phyloP scores from a whole-genome alignment of 1,139 yeast genomes.

The Saccharomyces hybrid region DNA sequence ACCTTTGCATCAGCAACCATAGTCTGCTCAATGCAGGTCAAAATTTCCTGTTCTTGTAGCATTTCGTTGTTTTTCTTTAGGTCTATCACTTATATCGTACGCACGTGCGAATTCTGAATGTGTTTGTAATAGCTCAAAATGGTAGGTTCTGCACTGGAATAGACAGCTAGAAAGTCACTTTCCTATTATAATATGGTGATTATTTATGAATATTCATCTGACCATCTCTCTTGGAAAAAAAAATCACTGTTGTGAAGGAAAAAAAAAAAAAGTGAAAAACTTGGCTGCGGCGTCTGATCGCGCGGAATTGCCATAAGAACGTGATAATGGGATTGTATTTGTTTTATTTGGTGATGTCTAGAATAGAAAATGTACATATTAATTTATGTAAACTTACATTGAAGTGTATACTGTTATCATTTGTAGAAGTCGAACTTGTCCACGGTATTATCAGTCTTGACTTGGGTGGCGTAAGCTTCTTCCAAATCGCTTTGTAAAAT shows the following conservation, averaged over 20 bases:
- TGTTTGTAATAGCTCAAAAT: neutral
- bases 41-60: conserved; percentile 60
- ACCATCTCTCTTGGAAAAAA: neutral
- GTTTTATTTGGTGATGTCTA: neutral
- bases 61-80: conserved; percentile 9
- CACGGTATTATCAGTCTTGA: conserved; percentile 88
- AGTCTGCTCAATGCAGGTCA: conserved; percentile 73
- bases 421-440: conserved; percentile 97
- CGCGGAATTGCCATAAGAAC: neutral
- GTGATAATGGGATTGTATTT: neutral
- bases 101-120: neutral
- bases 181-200: neutral
- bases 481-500: conserved; percentile 92
- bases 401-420: conserved; percentile 31
- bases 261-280: neutral
- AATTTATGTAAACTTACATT: conserved; percentile 1
- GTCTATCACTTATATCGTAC: neutral
- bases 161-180: neutral
- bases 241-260: neutral
- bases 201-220: neutral
- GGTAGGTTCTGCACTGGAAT: neutral
- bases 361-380: neutral
- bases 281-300: neutral
- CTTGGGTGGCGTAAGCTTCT: conserved; percentile 95
- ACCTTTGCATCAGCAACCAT: conserved; percentile 59